phyloP scores from a whole-genome alignment of 768 basidiomycete genomes.

The Rhodotorula sphaerocarpa region DNA sequence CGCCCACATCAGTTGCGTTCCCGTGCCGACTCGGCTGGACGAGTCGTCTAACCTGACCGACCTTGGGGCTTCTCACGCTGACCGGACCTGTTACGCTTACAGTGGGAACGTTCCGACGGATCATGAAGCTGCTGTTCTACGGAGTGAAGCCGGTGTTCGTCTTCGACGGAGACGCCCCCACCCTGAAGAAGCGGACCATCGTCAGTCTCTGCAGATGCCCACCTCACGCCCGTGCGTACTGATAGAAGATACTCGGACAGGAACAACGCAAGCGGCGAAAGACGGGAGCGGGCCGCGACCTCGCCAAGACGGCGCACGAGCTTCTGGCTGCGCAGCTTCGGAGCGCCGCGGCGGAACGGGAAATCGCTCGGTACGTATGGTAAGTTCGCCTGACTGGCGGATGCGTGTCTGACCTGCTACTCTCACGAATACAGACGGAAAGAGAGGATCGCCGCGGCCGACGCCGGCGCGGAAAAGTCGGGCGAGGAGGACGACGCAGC shows the following conservation, averaged over 20 bases:
- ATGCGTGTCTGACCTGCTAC: too few relatives aligned
- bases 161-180: constrained; percentile 94
- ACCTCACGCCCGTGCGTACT: background rate
- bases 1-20: constrained; percentile 78
- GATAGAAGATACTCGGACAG: constrained; percentile 45
- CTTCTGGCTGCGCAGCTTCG: constrained; percentile 89
- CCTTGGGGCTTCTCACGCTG: background rate
- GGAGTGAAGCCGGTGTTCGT: constrained; percentile 98
- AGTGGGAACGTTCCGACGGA: constrained; percentile 51
- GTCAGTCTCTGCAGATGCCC: constrained; percentile 54
- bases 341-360: constrained; percentile 68
- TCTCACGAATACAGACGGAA: constrained; percentile 1
- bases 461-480: background rate
- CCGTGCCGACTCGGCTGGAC: constrained; percentile 46
- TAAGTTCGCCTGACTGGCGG: background rate
- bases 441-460: constrained; percentile 45
- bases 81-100: constrained; percentile 36
- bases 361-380: constrained; percentile 40
- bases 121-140: constrained; percentile 88
- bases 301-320: constrained; percentile 79
- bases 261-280: constrained; percentile 83
- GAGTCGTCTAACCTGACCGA: background rate
- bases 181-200: constrained; percentile 77
- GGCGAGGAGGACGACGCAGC: constrained; percentile 47
- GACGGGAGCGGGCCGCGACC: constrained; percentile 74